A percentile compares a stretch with the other conserved stretches of the same genome.
phyloP scores from a whole-genome alignment of 306 rosid genomes.

The Hippophae tibetana region DNA sequence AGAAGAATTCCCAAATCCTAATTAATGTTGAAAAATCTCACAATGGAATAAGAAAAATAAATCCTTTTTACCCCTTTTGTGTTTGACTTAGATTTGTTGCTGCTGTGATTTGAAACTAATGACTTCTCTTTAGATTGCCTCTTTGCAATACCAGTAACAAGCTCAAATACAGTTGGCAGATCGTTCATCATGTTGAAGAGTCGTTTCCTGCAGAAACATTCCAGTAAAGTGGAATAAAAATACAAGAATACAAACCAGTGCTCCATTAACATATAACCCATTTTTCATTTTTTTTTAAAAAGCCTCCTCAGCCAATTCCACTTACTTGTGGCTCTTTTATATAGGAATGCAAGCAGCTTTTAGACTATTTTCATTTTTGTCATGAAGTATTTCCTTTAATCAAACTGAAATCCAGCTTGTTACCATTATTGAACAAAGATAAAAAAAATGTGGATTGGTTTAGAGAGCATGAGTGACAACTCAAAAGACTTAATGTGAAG shows the following conservation, averaged over 20 bases:
- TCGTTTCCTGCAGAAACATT: conserved; percentile 33
- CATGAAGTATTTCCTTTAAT: too few relatives aligned
- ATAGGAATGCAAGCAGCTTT: too few relatives aligned
- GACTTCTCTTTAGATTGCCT: conserved; percentile 53
- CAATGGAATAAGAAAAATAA: not conserved
- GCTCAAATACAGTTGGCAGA: conserved; percentile 55
- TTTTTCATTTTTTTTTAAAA: too few relatives aligned
- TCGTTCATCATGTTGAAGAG: conserved; percentile 61
- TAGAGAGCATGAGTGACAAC: too few relatives aligned
- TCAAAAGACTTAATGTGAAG: too few relatives aligned
- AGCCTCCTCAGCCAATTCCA: too few relatives aligned
- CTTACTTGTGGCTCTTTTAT: too few relatives aligned
- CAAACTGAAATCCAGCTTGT: too few relatives aligned
- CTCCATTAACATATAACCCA: not conserved
- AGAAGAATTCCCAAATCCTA: not conserved
- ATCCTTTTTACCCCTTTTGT: conserved; percentile 52
- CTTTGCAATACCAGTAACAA: conserved; percentile 38
- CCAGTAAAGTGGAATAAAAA: not conserved
- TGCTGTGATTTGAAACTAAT: conserved; percentile 37
- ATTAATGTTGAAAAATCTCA: not conserved
- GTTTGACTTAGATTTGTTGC: conserved; percentile 50
- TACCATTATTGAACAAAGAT: too few relatives aligned
- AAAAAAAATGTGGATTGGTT: too few relatives aligned
- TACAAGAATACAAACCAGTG: not conserved
- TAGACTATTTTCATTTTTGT: too few relatives aligned